Evolutionary conservation across 2,329 filamentous ascomycete genomes (phyloP).

Genomic region (Metarhizium guizhouense): DNA sequence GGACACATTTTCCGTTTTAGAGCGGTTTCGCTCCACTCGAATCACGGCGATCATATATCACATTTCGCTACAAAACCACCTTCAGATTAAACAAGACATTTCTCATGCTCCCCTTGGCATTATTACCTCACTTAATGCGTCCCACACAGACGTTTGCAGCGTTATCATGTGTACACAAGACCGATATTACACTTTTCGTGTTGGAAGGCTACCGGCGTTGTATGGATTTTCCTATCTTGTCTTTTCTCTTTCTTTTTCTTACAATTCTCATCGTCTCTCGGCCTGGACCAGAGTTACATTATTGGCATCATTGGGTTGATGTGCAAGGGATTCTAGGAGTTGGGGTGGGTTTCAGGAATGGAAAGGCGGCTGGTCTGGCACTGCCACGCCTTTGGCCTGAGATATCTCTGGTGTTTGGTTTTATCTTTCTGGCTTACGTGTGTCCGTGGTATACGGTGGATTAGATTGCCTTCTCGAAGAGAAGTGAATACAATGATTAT

Average conservation of each 20-base stretch:
- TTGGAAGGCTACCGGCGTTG: background rate
- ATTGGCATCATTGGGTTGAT: background rate
- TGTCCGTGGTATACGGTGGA: background rate
- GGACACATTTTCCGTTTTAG: background rate
- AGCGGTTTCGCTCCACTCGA: background rate
- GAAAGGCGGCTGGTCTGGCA: slow-evolving; percentile 1
- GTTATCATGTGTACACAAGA: slow-evolving; percentile 2
- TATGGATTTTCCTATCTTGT: slow-evolving; percentile 1
- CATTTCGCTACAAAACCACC: background rate
- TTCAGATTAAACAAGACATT: background rate
- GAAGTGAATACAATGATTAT: background rate
- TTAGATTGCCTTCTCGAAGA: background rate
- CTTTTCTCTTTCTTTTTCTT: background rate
- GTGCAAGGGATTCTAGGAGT: slow-evolving; percentile 1
- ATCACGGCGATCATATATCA: background rate
- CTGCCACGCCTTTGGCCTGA: slow-evolving; percentile 1
- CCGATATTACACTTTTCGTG: background rate
- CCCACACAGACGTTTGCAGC: slow-evolving; percentile 4
- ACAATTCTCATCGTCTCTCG: background rate
- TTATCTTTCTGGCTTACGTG: background rate
- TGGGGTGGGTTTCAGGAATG: slow-evolving; percentile 1
- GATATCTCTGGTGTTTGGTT: slow-evolving; percentile 3
- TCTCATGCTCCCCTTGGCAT: background rate
- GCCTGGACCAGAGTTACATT: background rate
- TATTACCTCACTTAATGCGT: slow-evolving; percentile 1